Evolutionary conservation across 177 flowering plant species (phyloP).

Genomic region (Telopea speciosissima): DNA sequence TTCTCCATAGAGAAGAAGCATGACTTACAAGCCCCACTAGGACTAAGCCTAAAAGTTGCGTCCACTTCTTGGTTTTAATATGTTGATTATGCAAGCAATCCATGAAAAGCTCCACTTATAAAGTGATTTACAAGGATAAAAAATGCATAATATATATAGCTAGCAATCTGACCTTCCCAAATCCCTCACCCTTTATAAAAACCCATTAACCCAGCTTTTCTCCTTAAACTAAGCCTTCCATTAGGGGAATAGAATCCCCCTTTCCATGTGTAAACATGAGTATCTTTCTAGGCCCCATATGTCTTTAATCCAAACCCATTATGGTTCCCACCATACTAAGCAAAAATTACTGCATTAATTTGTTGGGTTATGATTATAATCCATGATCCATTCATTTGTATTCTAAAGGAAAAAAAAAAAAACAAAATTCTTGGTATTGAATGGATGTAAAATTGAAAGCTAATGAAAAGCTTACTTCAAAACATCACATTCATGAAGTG

Average conservation of each 20-base stretch:
- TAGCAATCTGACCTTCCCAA: conserved; percentile 1
- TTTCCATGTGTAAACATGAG: conserved; percentile 1
- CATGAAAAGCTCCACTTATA: conserved; percentile 13
- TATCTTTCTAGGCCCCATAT: conserved; percentile 12
- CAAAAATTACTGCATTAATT: conserved; percentile 14
- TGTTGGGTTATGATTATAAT: conserved; percentile 14
- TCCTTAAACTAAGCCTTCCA: neutral
- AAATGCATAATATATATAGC: conserved; percentile 24
- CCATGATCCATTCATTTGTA: conserved; percentile 11
- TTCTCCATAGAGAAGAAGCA: neutral
- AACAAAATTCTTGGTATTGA: conserved; percentile 24
- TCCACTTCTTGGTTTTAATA: neutral
- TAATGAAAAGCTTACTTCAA: neutral
- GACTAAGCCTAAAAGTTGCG: too few species aligned
- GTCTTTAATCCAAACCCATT: conserved; percentile 17
- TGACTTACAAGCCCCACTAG: too few species aligned
- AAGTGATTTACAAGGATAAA: conserved; percentile 22
- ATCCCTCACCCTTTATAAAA: neutral
- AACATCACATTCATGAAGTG: conserved; percentile 5
- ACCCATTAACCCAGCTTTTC: neutral
- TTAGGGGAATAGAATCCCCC: conserved; percentile 6
- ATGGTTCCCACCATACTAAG: neutral
- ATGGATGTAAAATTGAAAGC: conserved; percentile 20
- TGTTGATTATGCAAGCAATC: conserved; percentile 10
- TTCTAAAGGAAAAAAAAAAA: conserved; percentile 19